Base-by-base conservation (phyloP, 1,139 yeast genomes). In the Pichia sp. region DNA sequence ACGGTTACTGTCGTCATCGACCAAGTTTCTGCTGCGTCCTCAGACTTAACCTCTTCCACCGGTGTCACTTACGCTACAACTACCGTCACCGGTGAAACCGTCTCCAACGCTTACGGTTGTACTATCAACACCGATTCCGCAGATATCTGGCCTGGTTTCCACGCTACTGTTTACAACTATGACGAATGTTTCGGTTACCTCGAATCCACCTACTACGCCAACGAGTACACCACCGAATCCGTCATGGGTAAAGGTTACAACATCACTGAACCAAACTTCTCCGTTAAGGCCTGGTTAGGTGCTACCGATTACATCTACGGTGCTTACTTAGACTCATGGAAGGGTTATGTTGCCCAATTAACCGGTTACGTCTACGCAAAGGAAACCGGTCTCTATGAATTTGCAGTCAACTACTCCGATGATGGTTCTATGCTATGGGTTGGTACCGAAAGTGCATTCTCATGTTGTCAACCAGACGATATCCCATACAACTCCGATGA, bases 331-430 rank as follows among this genome's bases (percentile, higher is more conserved):
- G 34, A 27, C 5, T 47, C 50, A 17, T 47, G 50, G 50, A 44
- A 47, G 18, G 50, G 50, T 40, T 47, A 47, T 28, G 50, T 44
- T 40, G 51, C 44, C 6, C 50, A 57, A 45, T 50, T 53, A 32
- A 50, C 58, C 3, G 60, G 61, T 44, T 60, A 56, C 32, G 54
- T 58, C 42, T 36, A 33, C 15, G 53, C 54, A 20, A 30, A 33
- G 8, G 51, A 50, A 43, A 30, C 49, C 28, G 55, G 55, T 51
- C 38, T 52, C 24, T 51, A 50, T 21, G 21, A 42, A n/a, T 50
- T 52, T 27, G 18, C 40, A 12, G 36, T 51, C 21, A 31, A 40
- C 27, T 20, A 48, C 18, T 44, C 46, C 7, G 52, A 52, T 34
- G 55, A 52, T 39, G 50, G 48, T 40, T 43, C 48, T 19, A 44